Evolutionary conservation across 177 flowering plant species (phyloP).

Genomic region (Tripterygium wilfordii): DNA sequence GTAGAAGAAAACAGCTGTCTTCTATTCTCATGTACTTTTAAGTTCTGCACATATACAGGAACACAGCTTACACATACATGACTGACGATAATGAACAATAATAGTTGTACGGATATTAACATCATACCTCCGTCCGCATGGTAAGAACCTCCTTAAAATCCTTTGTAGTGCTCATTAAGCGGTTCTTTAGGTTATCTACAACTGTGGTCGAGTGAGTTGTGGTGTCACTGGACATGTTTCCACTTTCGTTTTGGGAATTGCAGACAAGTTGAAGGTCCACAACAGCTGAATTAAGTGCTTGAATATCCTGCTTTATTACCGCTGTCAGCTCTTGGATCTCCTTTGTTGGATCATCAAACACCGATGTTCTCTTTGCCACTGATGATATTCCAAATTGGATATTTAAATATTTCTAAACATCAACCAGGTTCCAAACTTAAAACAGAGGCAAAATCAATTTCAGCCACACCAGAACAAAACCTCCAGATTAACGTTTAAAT

Average conservation of each 20-base stretch:
- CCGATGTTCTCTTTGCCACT: slow-evolving; percentile 99
- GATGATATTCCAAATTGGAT: slow-evolving; percentile 10
- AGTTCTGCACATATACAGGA: slow-evolving; percentile 45
- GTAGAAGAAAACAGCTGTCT: slow-evolving; percentile 78
- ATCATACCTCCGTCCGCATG: slow-evolving; percentile 96
- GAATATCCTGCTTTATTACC: slow-evolving; percentile 93
- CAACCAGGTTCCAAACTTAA: no score
- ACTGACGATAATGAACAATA: no score
- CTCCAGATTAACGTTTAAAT: no score
- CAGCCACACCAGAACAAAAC: no score
- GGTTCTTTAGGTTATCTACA: slow-evolving; percentile 87
- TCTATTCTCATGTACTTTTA: slow-evolving; percentile 92
- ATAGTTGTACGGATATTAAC: no score
- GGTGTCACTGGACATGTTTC: slow-evolving; percentile 70
- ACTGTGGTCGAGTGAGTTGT: slow-evolving; percentile 90
- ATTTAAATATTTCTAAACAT: slow-evolving; percentile 8
- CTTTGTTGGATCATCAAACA: slow-evolving; percentile 86
- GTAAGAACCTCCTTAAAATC: slow-evolving; percentile 97
- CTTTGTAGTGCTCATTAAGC: slow-evolving; percentile 87
- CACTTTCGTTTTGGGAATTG: slow-evolving; percentile 74
- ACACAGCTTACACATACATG: neutral
- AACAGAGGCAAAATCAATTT: no score
- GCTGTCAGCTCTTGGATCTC: slow-evolving; percentile 96
- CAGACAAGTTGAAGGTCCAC: slow-evolving; percentile 79
- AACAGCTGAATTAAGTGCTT: slow-evolving; percentile 83